Evolutionary conservation across 1,284 basidiomycete species (phyloP).

Genomic region (Schizophyllum commune): DNA sequence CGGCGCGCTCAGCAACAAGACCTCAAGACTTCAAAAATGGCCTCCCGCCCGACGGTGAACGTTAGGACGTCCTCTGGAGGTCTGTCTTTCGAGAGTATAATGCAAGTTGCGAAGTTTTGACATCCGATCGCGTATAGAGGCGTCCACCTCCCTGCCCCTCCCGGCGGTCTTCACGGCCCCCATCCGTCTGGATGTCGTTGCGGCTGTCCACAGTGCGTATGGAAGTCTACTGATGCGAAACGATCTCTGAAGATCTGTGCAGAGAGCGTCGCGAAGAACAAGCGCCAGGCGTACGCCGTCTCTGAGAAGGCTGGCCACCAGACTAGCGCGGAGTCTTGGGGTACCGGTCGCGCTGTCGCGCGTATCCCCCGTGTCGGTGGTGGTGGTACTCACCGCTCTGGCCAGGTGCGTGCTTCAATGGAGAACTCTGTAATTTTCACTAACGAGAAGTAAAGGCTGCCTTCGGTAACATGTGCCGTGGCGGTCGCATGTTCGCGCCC

Average conservation of each 20-base stretch:
- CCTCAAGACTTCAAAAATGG: slow-evolving; percentile 44
- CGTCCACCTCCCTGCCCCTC: slow-evolving; percentile 85
- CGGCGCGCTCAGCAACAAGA: not conserved
- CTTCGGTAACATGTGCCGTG: slow-evolving; percentile 99
- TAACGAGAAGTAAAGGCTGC: slow-evolving; percentile 58
- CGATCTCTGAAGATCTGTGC: slow-evolving; percentile 11
- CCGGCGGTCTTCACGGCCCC: slow-evolving; percentile 97
- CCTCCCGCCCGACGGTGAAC: slow-evolving; percentile 85
- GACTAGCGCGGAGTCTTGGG: slow-evolving; percentile 98
- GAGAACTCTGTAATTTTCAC: slow-evolving; percentile 2
- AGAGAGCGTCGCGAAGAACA: slow-evolving; percentile 99
- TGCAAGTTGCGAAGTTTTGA: not conserved
- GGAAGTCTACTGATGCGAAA: not conserved
- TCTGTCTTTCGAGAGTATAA: slow-evolving; percentile 22
- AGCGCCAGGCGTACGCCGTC: slow-evolving; percentile 95
- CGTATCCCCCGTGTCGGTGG: slow-evolving; percentile 99
- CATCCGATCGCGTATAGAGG: slow-evolving; percentile 42
- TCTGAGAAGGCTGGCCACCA: slow-evolving; percentile 98
- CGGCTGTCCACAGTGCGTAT: slow-evolving; percentile 96
- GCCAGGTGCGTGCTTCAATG: slow-evolving; percentile 54
- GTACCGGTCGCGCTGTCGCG: slow-evolving; percentile 99
- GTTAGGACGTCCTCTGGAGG: slow-evolving; percentile 73
- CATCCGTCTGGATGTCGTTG: slow-evolving; percentile 97
- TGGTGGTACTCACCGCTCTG: slow-evolving; percentile 97
- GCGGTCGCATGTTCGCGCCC: slow-evolving; percentile 99